A percentile compares a stretch with the other conserved stretches of the same genome.
These are phyloP conservation scores for Opeltia flavorubescens DNA, from an alignment of 495 filamentous ascomycete species.

Conservation along the genomic window DNA sequence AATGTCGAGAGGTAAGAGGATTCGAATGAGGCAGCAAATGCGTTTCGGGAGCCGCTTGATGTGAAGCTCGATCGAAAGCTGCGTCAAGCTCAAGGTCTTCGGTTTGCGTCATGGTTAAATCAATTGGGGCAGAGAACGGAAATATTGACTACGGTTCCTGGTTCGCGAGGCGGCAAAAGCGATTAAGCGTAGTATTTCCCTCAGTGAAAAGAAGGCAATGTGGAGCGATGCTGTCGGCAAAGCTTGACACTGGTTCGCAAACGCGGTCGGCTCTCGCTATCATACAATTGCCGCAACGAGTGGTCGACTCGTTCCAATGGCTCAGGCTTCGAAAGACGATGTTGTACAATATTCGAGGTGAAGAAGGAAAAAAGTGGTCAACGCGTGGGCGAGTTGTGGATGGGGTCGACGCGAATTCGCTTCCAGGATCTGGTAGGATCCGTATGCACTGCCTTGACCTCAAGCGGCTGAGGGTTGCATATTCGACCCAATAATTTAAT, in stretches of 20 bases:
- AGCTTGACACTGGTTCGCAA: constrained; percentile 1
- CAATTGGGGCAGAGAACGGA: not conserved
- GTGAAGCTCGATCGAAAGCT: not conserved
- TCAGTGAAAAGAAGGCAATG: not conserved
- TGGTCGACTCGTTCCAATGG: not conserved
- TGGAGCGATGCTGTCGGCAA: constrained; percentile 1
- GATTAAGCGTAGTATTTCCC: constrained; percentile 3
- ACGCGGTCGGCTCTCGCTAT: not conserved
- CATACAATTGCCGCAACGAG: not conserved
- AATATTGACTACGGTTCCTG: constrained; percentile 1
- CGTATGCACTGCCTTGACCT: not conserved
- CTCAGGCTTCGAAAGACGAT: not conserved
- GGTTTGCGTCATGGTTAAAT: not conserved
- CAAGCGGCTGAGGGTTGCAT: not conserved
- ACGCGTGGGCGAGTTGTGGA: not conserved
- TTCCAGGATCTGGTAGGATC: not conserved
- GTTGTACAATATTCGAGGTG: not conserved
- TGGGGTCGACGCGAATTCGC: constrained; percentile 1
- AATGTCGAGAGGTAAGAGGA: not conserved
- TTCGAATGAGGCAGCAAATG: not conserved
- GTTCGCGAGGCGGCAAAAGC: constrained; percentile 1
- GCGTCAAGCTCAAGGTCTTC: constrained; percentile 1
- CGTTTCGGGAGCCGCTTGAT: constrained; percentile 1
- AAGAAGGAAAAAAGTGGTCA: not conserved
- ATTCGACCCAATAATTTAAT: not conserved